phyloP scores from a whole-genome alignment of 176 grass and related monocot species.

The Musa itinerans region DNA sequence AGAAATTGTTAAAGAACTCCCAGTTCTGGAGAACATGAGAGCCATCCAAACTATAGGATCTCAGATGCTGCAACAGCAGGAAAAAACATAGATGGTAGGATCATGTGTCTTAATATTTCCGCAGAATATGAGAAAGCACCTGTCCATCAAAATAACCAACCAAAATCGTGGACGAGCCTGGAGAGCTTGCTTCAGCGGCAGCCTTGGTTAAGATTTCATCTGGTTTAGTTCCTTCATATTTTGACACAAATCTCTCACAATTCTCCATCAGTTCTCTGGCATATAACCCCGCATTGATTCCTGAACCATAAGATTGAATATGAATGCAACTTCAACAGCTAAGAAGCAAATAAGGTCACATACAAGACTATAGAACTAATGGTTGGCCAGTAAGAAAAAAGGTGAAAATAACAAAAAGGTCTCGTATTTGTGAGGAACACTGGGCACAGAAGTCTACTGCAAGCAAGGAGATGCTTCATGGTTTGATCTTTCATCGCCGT shows the following conservation, averaged over 20 bases:
- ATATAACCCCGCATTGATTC: conserved; percentile 95
- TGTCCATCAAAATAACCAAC: conserved; percentile 82
- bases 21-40: not conserved
- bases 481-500: too few species aligned
- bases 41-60: not conserved
- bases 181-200: conserved; percentile 52
- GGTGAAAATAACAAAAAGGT: too few species aligned
- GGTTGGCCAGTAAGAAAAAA: too few species aligned
- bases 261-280: conserved; percentile 78
- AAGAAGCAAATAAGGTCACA: not conserved
- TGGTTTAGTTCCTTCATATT: conserved; percentile 42
- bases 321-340: too few species aligned
- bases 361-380: not conserved
- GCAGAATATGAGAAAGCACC: conserved; percentile 12
- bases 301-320: conserved; percentile 26
- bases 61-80: not conserved
- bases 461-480: too few species aligned
- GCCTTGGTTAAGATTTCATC: conserved; percentile 55
- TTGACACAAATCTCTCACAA: conserved; percentile 48
- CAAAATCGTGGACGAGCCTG: conserved; percentile 93
- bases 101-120: conserved; percentile 6
- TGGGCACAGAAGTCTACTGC: not conserved
- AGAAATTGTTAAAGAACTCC: not conserved
- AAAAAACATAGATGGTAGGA: not conserved
- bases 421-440: too few species aligned